A percentile compares a stretch with the other conserved stretches of the same genome.
These are phyloP conservation scores for Metarhizium humberi DNA, from an alignment of 2,329 filamentous ascomycete species.

Conservation along the genomic window DNA sequence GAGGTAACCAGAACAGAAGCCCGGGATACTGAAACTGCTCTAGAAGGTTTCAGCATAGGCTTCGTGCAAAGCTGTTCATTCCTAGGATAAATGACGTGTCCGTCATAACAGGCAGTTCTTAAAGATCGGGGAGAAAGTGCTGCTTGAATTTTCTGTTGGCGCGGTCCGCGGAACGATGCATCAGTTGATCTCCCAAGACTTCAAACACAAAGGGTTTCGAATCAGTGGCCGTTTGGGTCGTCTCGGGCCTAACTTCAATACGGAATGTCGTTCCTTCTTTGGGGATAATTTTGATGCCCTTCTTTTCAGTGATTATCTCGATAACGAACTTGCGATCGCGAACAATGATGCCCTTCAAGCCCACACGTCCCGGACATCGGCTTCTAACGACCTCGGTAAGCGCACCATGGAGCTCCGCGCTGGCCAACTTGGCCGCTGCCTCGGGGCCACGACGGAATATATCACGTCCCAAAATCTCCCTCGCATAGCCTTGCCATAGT, in stretches of 20 bases:
- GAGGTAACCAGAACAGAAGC: no score
- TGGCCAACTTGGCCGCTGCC: slow-evolving; percentile 66
- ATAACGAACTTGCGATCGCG: slow-evolving; percentile 82
- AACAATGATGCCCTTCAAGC: slow-evolving; percentile 76
- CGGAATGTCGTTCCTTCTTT: slow-evolving; percentile 86
- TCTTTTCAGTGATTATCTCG: slow-evolving; percentile 66
- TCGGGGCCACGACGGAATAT: slow-evolving; percentile 44
- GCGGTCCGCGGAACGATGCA: slow-evolving; percentile 71
- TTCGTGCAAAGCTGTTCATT: neutral
- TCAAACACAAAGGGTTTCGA: slow-evolving; percentile 59
- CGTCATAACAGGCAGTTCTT: neutral
- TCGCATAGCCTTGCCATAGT: slow-evolving; percentile 79
- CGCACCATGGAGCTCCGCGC: slow-evolving; percentile 87
- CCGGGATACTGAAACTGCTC: neutral
- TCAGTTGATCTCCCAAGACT: slow-evolving; percentile 78
- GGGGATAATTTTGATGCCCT: slow-evolving; percentile 69
- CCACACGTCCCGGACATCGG: slow-evolving; percentile 71
- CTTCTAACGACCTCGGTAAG: slow-evolving; percentile 74
- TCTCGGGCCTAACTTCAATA: slow-evolving; percentile 51
- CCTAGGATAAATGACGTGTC: neutral
- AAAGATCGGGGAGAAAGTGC: slow-evolving; percentile 49
- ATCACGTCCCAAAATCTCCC: slow-evolving; percentile 63
- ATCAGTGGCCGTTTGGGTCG: slow-evolving; percentile 8
- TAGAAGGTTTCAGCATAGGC: neutral
- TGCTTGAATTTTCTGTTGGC: slow-evolving; percentile 88